Evolutionary conservation across 768 basidiomycete genomes (phyloP).

Genomic region (Cyclocybe aegerita): DNA sequence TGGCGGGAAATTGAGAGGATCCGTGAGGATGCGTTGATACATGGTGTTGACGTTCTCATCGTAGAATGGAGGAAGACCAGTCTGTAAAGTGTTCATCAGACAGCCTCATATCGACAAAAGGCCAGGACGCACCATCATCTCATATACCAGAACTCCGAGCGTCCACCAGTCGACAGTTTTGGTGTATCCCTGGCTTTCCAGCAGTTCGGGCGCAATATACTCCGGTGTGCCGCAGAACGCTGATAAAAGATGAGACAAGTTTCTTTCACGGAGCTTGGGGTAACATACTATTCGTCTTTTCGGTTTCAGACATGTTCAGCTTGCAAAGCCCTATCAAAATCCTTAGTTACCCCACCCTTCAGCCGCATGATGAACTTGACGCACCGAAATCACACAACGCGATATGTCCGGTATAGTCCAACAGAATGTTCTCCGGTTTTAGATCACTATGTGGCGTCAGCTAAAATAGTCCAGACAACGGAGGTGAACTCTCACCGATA

Average conservation of each 20-base stretch:
- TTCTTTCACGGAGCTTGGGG: neutral
- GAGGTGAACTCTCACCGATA: constrained; percentile 65
- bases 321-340: constrained; percentile 70
- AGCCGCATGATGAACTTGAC: constrained; percentile 6
- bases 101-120: neutral
- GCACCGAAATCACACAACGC: constrained; percentile 94
- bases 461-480: neutral
- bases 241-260: constrained; percentile 24
- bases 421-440: constrained; percentile 96
- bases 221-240: constrained; percentile 99
- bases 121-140: constrained; percentile 75
- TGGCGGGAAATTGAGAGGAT: constrained; percentile 88
- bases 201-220: constrained; percentile 96
- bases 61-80: constrained; percentile 97
- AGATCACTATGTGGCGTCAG: constrained; percentile 60
- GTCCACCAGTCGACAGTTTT: constrained; percentile 99
- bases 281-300: constrained; percentile 90
- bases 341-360: constrained; percentile 7
- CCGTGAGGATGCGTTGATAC: constrained; percentile 93
- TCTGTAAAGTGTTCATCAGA: constrained; percentile 40
- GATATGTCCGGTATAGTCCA: constrained; percentile 98
- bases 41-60: constrained; percentile 98
- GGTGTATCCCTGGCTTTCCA: constrained; percentile 96
- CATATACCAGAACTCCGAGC: constrained; percentile 91
- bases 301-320: constrained; percentile 95